phyloP scores from a whole-genome alignment of 805 yeast genomes.

The Wickerhamia fluorescens region DNA sequence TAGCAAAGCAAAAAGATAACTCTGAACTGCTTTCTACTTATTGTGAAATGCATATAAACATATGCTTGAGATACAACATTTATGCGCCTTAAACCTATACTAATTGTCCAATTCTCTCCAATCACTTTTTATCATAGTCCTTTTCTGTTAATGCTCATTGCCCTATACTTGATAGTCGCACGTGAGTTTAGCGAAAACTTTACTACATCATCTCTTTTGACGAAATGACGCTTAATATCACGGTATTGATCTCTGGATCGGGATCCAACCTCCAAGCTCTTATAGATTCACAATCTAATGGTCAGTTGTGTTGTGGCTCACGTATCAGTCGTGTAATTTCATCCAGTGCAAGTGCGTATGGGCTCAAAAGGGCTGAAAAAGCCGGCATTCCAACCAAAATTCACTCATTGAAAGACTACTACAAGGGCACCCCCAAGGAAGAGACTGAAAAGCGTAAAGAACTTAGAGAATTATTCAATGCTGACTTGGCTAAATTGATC shows the following conservation, averaged over 20 bases:
- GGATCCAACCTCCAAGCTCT: slow-evolving; percentile 96
- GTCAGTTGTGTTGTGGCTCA: slow-evolving; percentile 34
- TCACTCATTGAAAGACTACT: slow-evolving; percentile 69
- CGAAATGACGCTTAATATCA: slow-evolving; percentile 25
- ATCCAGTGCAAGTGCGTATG: slow-evolving; percentile 80
- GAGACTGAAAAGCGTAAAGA: slow-evolving; percentile 47
- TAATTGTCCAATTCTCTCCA: no score
- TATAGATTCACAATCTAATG: slow-evolving; percentile 57
- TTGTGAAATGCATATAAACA: no score
- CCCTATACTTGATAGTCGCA: no score
- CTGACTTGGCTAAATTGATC: slow-evolving; percentile 67
- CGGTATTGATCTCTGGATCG: slow-evolving; percentile 87
- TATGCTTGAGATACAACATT: no score
- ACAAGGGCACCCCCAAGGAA: slow-evolving; percentile 67
- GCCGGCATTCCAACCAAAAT: slow-evolving; percentile 64
- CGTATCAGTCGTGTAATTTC: slow-evolving; percentile 75
- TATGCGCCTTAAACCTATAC: no score
- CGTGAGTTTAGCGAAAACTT: no score
- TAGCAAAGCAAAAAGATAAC: no score
- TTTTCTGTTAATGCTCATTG: no score
- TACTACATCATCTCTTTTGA: no score
- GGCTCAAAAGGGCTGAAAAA: slow-evolving; percentile 68
- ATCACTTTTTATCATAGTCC: no score
- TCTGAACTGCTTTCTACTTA: no score
- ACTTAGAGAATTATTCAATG: slow-evolving; percentile 68